Evolutionary conservation across 495 filamentous ascomycete genomes (phyloP).

Genomic region (Aspergillus sparsus): DNA sequence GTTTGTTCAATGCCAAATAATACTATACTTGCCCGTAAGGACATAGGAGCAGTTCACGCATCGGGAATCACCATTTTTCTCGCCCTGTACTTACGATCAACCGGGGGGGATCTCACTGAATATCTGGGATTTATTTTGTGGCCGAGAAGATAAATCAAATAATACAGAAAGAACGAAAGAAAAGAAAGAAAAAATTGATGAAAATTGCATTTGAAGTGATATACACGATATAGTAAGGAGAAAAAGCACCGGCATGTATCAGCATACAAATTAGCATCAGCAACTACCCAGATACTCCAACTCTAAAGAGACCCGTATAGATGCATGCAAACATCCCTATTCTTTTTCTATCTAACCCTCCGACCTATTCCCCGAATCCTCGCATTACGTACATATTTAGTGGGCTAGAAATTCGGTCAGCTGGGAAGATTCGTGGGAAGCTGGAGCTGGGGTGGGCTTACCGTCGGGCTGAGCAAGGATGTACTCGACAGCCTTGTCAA

Average conservation of each 20-base stretch:
- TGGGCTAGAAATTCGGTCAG: slow-evolving; percentile 38
- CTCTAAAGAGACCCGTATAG: slow-evolving; percentile 26
- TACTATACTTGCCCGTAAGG: too few species aligned
- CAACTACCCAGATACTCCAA: slow-evolving; percentile 28
- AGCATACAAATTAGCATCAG: slow-evolving; percentile 42
- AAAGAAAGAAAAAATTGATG: slow-evolving; percentile 12
- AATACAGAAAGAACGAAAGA: neutral
- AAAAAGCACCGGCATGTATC: slow-evolving; percentile 45
- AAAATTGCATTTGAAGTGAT: slow-evolving; percentile 51
- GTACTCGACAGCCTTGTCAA: slow-evolving; percentile 94
- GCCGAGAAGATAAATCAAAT: neutral
- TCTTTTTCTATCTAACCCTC: slow-evolving; percentile 43
- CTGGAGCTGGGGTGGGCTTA: slow-evolving; percentile 28
- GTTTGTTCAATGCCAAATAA: too few species aligned
- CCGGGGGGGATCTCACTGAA: too few species aligned
- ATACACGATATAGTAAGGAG: slow-evolving; percentile 48
- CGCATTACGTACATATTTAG: slow-evolving; percentile 44
- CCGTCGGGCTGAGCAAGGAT: slow-evolving; percentile 92
- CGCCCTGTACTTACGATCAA: too few species aligned
- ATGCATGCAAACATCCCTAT: slow-evolving; percentile 38
- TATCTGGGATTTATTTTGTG: too few species aligned
- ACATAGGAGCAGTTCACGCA: too few species aligned
- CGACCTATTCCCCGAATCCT: slow-evolving; percentile 30
- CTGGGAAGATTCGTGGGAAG: neutral
- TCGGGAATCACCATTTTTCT: too few species aligned